Evolutionary conservation across 179 eudicot species (phyloP).

Genomic region (Silene noctiflora): DNA sequence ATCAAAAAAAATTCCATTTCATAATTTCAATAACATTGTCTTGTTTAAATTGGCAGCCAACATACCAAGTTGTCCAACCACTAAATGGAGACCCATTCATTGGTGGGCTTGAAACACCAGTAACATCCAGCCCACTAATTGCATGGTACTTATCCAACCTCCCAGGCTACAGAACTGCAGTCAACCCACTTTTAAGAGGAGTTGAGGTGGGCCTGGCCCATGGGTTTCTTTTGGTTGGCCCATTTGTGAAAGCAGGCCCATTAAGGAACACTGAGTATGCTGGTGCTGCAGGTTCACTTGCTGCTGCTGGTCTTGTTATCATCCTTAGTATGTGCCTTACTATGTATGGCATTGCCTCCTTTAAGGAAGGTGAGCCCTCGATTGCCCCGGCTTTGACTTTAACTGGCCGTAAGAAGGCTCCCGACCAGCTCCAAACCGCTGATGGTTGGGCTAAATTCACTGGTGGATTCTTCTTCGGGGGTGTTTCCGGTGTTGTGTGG

Average conservation of each 20-base stretch:
- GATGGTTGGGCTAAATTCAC: constrained; percentile 99
- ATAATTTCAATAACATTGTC: too few relatives aligned
- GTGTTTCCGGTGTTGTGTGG: constrained; percentile 89
- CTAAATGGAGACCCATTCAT: constrained; percentile 96
- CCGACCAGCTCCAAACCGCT: constrained; percentile 92
- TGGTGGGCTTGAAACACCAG: constrained; percentile 92
- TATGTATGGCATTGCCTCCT: constrained; percentile 85
- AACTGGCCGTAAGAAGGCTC: constrained; percentile 85
- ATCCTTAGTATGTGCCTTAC: constrained; percentile 88
- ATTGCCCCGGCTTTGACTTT: constrained; percentile 77
- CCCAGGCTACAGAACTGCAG: constrained; percentile 92
- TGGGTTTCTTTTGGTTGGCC: constrained; percentile 78
- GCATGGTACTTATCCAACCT: constrained; percentile 99
- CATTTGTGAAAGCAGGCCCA: constrained; percentile 85
- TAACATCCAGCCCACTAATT: constrained; percentile 89
- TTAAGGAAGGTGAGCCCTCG: constrained; percentile 87
- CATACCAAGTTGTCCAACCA: constrained; percentile 92
- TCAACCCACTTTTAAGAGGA: constrained; percentile 86
- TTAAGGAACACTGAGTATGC: constrained; percentile 73
- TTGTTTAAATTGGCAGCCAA: constrained; percentile 44
- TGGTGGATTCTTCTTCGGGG: constrained; percentile 98
- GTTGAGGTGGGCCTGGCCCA: constrained; percentile 91
- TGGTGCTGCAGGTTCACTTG: constrained; percentile 82
- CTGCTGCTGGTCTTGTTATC: constrained; percentile 79
- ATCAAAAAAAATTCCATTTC: too few relatives aligned